A percentile compares a stretch with the other conserved stretches of the same genome.
These are phyloP conservation scores for Pisolithus marmoratus DNA, from an alignment of 768 basidiomycete genomes.

Conservation along the genomic window DNA sequence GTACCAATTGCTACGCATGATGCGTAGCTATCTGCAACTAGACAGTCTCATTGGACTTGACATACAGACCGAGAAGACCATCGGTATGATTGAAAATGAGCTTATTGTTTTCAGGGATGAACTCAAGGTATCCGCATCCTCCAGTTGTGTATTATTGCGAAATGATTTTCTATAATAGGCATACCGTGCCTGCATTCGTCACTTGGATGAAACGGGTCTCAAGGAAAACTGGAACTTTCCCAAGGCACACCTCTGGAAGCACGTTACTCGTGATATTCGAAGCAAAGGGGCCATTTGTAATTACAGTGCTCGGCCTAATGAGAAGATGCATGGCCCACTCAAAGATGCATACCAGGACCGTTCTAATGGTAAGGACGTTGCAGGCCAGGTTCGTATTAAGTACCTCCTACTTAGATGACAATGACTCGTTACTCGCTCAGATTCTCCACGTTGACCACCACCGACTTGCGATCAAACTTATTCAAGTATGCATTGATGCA, in stretches of 20 bases:
- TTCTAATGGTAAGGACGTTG: slow-evolving; percentile 32
- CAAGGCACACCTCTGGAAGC: slow-evolving; percentile 27
- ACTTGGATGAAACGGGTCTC: not conserved
- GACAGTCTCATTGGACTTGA: too few species aligned
- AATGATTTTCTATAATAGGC: not conserved
- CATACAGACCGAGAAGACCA: too few species aligned
- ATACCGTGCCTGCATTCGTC: not conserved
- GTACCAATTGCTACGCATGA: too few species aligned
- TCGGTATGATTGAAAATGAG: too few species aligned
- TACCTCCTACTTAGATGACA: not conserved
- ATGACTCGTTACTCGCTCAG: not conserved
- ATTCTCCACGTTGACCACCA: slow-evolving; percentile 11
- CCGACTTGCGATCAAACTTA: not conserved
- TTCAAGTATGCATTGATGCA: not conserved
- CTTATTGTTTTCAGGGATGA: too few species aligned
- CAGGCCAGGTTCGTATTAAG: slow-evolving; percentile 19
- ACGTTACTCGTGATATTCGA: slow-evolving; percentile 29
- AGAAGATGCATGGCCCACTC: slow-evolving; percentile 23
- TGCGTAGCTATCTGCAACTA: too few species aligned
- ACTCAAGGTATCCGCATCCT: too few species aligned
- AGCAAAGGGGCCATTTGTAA: slow-evolving; percentile 25
- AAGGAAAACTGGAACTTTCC: slow-evolving; percentile 29
- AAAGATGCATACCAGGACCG: slow-evolving; percentile 20
- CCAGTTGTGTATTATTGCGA: too few species aligned
- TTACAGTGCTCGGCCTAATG: slow-evolving; percentile 29